phyloP scores from a whole-genome alignment of 768 basidiomycete genomes.

The Auricularia sp. region DNA sequence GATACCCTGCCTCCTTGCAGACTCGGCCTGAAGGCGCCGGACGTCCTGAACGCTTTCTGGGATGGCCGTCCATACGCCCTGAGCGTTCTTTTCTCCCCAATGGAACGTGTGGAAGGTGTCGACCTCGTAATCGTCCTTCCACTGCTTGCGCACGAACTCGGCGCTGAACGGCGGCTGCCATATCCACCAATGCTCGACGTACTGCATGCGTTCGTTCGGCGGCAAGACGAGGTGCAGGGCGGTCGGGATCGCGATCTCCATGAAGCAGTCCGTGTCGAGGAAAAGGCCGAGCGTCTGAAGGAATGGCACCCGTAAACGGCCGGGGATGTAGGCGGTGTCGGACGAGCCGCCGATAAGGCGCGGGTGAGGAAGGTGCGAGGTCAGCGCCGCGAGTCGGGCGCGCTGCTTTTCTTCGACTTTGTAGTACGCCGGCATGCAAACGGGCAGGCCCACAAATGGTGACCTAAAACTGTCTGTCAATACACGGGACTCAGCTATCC shows the following conservation, averaged over 20 bases:
- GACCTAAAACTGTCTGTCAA: no score
- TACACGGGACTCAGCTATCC: no score
- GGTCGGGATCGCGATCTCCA: constrained; percentile 41
- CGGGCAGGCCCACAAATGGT: constrained; percentile 8
- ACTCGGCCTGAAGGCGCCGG: constrained; percentile 27
- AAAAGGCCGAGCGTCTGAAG: constrained; percentile 35
- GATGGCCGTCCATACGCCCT: constrained; percentile 28
- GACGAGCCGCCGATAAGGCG: constrained; percentile 36
- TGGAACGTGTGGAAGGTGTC: constrained; percentile 45
- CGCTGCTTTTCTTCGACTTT: constrained; percentile 29
- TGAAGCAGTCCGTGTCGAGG: constrained; percentile 38
- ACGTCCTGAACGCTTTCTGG: constrained; percentile 29
- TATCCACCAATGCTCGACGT: constrained; percentile 46
- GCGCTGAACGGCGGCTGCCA: constrained; percentile 37
- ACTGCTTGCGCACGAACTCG: constrained; percentile 36
- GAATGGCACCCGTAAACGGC: constrained; percentile 28
- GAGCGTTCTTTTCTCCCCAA: constrained; percentile 32
- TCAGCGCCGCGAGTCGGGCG: constrained; percentile 27
- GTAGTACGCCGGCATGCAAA: constrained; percentile 34
- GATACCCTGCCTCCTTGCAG: constrained; percentile 28
- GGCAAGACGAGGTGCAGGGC: constrained; percentile 34
- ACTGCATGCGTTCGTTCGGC: constrained; percentile 31
- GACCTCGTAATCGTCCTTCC: constrained; percentile 37
- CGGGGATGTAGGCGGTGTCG: constrained; percentile 42
- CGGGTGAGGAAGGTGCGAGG: constrained; percentile 22